Conservation (phyloP, 2,329 filamentous ascomycete species). For the Fusarium longipes region DNA sequence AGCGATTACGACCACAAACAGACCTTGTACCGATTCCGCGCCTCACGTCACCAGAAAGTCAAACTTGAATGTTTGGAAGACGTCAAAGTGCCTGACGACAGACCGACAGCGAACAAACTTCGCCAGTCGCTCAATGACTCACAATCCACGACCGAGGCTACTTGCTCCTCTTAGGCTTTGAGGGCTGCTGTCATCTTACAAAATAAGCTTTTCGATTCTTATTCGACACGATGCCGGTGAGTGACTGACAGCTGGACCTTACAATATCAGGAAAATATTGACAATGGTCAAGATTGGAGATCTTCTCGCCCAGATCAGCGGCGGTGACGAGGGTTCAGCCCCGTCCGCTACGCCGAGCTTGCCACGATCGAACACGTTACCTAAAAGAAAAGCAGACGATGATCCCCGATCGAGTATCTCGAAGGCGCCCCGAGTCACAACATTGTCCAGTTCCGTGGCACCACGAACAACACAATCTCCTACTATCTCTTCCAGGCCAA, state of each 20-base stretch:
- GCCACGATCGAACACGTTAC: constrained; percentile 43
- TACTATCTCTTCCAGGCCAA: constrained; percentile 32
- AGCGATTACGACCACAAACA: constrained; percentile 37
- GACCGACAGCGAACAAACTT: constrained; percentile 26
- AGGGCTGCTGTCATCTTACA: constrained; percentile 17
- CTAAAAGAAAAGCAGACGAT: constrained; percentile 70
- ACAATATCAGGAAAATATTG: constrained; percentile 33
- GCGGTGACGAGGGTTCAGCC: constrained; percentile 60
- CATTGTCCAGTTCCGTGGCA: constrained; percentile 41
- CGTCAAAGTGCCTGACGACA: constrained; percentile 41
- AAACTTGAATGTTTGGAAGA: constrained; percentile 29
- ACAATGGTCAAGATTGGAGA: constrained; percentile 50
- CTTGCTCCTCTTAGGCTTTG: constrained; percentile 40
- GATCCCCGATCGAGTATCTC: constrained; percentile 55
- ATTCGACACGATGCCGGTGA: constrained; percentile 49
- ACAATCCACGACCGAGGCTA: constrained; percentile 40
- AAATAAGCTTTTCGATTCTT: constrained; percentile 19
- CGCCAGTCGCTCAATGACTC: constrained; percentile 45
- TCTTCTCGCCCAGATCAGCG: constrained; percentile 67
- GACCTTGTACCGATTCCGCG: constrained; percentile 40
- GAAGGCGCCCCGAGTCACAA: constrained; percentile 57
- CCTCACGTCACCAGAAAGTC: constrained; percentile 34
- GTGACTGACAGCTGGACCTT: constrained; percentile 24
- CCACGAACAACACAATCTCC: constrained; percentile 37
- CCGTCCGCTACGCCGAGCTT: constrained; percentile 49